Conservation (phyloP, 129 eudicot genomes). For the Flaveria sonorensis region DNA sequence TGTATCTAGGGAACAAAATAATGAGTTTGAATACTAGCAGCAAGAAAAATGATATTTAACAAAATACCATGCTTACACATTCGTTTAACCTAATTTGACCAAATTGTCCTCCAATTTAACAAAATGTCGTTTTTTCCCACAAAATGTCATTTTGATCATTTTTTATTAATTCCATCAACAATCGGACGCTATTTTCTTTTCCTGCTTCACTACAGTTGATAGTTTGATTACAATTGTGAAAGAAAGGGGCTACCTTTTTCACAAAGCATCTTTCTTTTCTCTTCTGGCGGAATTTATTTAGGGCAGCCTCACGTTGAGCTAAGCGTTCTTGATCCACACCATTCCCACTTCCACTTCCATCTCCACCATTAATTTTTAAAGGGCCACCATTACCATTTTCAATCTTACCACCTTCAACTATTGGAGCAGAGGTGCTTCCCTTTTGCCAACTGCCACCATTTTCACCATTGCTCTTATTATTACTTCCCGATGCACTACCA, state of each 20-base stretch:
- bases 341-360: slow-evolving; percentile 44
- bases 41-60: not conserved
- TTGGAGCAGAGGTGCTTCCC: slow-evolving; percentile 39
- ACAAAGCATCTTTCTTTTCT: slow-evolving; percentile 78
- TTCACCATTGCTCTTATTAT: slow-evolving; percentile 59
- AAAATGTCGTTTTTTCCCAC: not conserved
- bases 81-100: not conserved
- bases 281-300: slow-evolving; percentile 64
- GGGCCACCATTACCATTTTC: slow-evolving; percentile 44
- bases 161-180: not conserved
- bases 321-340: slow-evolving; percentile 36
- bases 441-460: slow-evolving; percentile 46
- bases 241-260: slow-evolving; percentile 56
- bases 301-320: slow-evolving; percentile 63
- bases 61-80: not conserved
- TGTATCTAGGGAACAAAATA: not conserved
- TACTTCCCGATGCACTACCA: slow-evolving; percentile 71
- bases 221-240: not conserved
- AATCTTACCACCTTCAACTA: slow-evolving; percentile 41
- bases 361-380: slow-evolving; percentile 42
- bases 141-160: not conserved
- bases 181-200: not conserved
- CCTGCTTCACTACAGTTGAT: not conserved
- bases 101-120: not conserved
- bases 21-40: not conserved